phyloP scores from a whole-genome alignment of 352 stramenopile species.

The Globisporangium polare region DNA sequence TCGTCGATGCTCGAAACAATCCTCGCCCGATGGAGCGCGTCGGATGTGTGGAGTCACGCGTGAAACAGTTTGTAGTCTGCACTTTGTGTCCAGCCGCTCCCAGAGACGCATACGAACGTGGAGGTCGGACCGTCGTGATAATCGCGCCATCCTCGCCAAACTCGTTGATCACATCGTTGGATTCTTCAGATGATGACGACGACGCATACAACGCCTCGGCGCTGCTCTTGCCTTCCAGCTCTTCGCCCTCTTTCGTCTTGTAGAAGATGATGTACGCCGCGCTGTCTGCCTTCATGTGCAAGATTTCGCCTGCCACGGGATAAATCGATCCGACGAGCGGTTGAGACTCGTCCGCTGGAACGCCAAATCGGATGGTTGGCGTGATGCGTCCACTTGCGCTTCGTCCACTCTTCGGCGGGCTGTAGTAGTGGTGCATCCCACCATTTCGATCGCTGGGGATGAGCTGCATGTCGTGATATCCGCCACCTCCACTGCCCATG shows the following conservation, averaged over 20 bases:
- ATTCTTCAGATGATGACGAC: slow-evolving; percentile 49
- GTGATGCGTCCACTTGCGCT: slow-evolving; percentile 44
- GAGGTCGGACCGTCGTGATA: slow-evolving; percentile 22
- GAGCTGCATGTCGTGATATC: slow-evolving; percentile 23
- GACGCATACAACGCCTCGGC: slow-evolving; percentile 39
- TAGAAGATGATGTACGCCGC: slow-evolving; percentile 89
- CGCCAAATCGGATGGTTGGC: slow-evolving; percentile 49
- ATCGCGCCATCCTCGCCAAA: slow-evolving; percentile 33
- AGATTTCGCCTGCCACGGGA: slow-evolving; percentile 63
- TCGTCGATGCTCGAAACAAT: slow-evolving; percentile 82
- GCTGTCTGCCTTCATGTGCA: slow-evolving; percentile 70
- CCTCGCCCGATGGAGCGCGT: slow-evolving; percentile 76
- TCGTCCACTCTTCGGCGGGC: slow-evolving; percentile 31
- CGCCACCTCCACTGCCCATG: slow-evolving; percentile 34
- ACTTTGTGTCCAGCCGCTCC: slow-evolving; percentile 84
- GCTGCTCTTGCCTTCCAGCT: slow-evolving; percentile 26
- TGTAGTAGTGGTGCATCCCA: slow-evolving; percentile 20
- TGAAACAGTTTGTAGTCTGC: slow-evolving; percentile 84
- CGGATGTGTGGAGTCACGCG: slow-evolving; percentile 71
- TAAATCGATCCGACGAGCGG: slow-evolving; percentile 66
- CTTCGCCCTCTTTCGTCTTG: slow-evolving; percentile 48
- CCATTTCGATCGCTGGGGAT: slow-evolving; percentile 10
- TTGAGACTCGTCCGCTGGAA: slow-evolving; percentile 56
- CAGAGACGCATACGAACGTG: slow-evolving; percentile 74
- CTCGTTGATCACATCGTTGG: slow-evolving; percentile 26